These are phyloP conservation scores for Candida nitratophila DNA, from an alignment of 805 yeast species.

Conservation along the genomic window DNA sequence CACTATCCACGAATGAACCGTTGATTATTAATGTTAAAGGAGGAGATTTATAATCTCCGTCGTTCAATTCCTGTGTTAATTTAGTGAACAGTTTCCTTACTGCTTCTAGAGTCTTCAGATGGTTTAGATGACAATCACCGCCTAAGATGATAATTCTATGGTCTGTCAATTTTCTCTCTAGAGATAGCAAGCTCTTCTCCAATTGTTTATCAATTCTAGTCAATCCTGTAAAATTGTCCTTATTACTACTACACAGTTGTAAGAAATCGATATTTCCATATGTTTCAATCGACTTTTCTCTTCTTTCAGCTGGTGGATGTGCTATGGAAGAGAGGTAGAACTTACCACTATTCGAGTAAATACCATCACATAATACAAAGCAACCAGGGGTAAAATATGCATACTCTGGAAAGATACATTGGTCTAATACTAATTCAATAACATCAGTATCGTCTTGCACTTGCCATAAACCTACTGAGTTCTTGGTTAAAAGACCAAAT, in stretches of 20 bases:
- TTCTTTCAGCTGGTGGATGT: conserved; percentile 83
- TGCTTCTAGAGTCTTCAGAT: conserved; percentile 50
- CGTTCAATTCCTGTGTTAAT: conserved; percentile 43
- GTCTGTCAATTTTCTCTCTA: conserved; percentile 49
- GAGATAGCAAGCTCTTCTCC: conserved; percentile 41
- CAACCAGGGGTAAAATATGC: conserved; percentile 70
- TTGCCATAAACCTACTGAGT: conserved; percentile 60
- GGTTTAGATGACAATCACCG: conserved; percentile 62
- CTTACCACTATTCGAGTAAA: conserved; percentile 61
- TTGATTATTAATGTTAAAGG: conserved; percentile 70
- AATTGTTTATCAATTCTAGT: conserved; percentile 58
- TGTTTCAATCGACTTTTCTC: conserved; percentile 59
- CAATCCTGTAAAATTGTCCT: neutral
- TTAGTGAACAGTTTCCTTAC: conserved; percentile 53
- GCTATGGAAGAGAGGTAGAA: conserved; percentile 73
- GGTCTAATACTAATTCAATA: conserved; percentile 59
- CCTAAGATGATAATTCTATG: conserved; percentile 71
- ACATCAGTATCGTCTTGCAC: conserved; percentile 78
- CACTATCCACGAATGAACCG: conserved; percentile 72
- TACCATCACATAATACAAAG: conserved; percentile 78
- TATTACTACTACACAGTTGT: conserved; percentile 7
- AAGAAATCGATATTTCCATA: conserved; percentile 73
- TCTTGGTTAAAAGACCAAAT: conserved; percentile 66
- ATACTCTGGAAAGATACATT: conserved; percentile 55
- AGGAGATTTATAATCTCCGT: conserved; percentile 10